phyloP scores from a whole-genome alignment of 2,329 filamentous ascomycete genomes.

The Pseudogymnoascus sp. region DNA sequence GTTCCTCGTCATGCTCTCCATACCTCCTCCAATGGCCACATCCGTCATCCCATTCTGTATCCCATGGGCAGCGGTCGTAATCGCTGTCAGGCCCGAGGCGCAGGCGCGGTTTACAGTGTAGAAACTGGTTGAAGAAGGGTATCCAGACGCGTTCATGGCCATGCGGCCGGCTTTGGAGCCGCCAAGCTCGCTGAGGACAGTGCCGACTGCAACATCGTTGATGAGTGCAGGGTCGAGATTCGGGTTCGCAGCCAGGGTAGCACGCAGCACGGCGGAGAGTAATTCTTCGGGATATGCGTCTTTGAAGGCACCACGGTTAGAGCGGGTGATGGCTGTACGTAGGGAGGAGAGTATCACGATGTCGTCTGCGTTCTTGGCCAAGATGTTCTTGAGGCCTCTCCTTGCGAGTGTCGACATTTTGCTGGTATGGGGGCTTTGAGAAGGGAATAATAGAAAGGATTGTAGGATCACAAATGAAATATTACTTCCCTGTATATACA shows the following conservation, averaged over 20 bases:
- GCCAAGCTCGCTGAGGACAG: slow-evolving; percentile 84
- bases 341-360: slow-evolving; percentile 85
- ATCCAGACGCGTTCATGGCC: slow-evolving; percentile 80
- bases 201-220: slow-evolving; percentile 79
- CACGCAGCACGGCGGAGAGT: slow-evolving; percentile 58
- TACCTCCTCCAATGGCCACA: slow-evolving; percentile 74
- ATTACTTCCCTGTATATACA: neutral
- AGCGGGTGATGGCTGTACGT: slow-evolving; percentile 77
- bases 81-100: slow-evolving; percentile 67
- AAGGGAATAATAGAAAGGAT: neutral
- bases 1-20: slow-evolving; percentile 95
- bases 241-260: slow-evolving; percentile 65
- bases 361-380: slow-evolving; percentile 72
- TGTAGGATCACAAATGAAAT: slow-evolving; percentile 1
- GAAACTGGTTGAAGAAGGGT: slow-evolving; percentile 63
- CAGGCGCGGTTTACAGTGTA: slow-evolving; percentile 89
- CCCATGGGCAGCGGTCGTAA: slow-evolving; percentile 65
- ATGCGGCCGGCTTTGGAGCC: slow-evolving; percentile 86
- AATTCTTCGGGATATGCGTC: slow-evolving; percentile 89
- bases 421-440: neutral
- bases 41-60: slow-evolving; percentile 70
- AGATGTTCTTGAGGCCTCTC: slow-evolving; percentile 66
- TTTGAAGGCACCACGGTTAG: slow-evolving; percentile 76
- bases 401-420: slow-evolving; percentile 35
- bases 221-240: slow-evolving; percentile 62